Conservation (phyloP, 257 asterid genomes). For the Solanum paucissectum region DNA sequence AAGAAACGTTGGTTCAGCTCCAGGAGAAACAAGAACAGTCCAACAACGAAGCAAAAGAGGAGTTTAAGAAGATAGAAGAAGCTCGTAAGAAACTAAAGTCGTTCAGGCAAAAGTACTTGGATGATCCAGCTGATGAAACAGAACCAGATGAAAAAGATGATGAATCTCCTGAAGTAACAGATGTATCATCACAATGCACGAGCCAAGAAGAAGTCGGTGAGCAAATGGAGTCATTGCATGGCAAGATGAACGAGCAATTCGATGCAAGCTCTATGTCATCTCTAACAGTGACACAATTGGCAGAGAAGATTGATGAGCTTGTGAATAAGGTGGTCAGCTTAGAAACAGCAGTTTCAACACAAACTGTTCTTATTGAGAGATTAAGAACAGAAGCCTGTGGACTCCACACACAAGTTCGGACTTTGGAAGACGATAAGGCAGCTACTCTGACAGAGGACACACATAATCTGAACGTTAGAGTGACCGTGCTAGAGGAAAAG, state of each 20-base stretch:
- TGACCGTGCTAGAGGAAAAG: slow-evolving; percentile 60
- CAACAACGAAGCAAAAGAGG: slow-evolving; percentile 39
- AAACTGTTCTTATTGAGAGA: slow-evolving; percentile 57
- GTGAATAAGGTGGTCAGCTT: slow-evolving; percentile 63
- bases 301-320: slow-evolving; percentile 74
- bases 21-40: slow-evolving; percentile 55
- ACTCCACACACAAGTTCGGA: slow-evolving; percentile 43
- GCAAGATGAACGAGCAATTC: slow-evolving; percentile 8
- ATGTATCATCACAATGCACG: background rate
- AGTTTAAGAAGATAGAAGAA: slow-evolving; percentile 44
- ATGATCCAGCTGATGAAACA: slow-evolving; percentile 13
- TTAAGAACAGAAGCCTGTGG: slow-evolving; percentile 54
- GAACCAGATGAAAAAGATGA: background rate
- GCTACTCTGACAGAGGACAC: slow-evolving; percentile 13
- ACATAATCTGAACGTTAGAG: slow-evolving; percentile 27
- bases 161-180: background rate
- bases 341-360: slow-evolving; percentile 70
- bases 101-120: slow-evolving; percentile 20
- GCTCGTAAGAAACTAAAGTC: slow-evolving; percentile 35
- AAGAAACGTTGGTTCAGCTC: slow-evolving; percentile 48
- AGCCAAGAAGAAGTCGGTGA: slow-evolving; percentile 7
- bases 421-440: slow-evolving; percentile 55
- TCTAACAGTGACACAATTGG: slow-evolving; percentile 57
- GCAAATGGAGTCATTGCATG: slow-evolving; percentile 1
- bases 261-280: slow-evolving; percentile 19